Evolutionary conservation across 1,284 basidiomycete species (phyloP).

Genomic region (Sanguinoderma infundibulare): DNA sequence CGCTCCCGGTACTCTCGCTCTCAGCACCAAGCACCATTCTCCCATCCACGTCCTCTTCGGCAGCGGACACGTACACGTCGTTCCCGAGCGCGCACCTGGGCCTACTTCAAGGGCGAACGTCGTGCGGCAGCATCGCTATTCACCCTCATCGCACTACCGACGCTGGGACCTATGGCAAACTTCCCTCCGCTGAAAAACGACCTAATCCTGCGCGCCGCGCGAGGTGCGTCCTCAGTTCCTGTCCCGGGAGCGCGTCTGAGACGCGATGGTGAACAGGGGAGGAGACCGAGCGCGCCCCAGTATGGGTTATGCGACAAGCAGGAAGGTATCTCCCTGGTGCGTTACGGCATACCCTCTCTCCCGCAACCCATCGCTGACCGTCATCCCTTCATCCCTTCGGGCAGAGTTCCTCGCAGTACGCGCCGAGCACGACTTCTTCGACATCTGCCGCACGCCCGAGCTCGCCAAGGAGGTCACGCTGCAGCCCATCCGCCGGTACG

Average conservation of each 20-base stretch:
- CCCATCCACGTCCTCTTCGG: conserved; percentile 18
- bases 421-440: conserved; percentile 88
- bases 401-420: conserved; percentile 88
- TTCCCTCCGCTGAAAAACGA: conserved; percentile 90
- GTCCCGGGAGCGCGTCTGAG: conserved; percentile 4
- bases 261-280: conserved; percentile 57
- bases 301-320: conserved; percentile 99
- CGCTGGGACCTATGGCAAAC: conserved; percentile 14
- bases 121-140: not conserved
- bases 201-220: conserved; percentile 86
- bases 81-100: conserved; percentile 9
- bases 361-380: not conserved
- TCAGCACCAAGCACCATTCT: conserved; percentile 7
- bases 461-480: conserved; percentile 88
- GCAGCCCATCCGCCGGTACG: conserved; percentile 89
- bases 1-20: conserved; percentile 13
- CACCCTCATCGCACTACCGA: not conserved
- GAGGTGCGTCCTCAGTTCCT: conserved; percentile 49
- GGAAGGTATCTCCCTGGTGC: conserved; percentile 94
- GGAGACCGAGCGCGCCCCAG: conserved; percentile 89
- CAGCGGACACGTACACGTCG: conserved; percentile 16
- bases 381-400: no score
- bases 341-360: conserved; percentile 26
- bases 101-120: not conserved
- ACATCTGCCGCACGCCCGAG: conserved; percentile 87